Base-by-base conservation (phyloP, 2,329 filamentous ascomycete genomes). In the Cytospora leucostoma region DNA sequence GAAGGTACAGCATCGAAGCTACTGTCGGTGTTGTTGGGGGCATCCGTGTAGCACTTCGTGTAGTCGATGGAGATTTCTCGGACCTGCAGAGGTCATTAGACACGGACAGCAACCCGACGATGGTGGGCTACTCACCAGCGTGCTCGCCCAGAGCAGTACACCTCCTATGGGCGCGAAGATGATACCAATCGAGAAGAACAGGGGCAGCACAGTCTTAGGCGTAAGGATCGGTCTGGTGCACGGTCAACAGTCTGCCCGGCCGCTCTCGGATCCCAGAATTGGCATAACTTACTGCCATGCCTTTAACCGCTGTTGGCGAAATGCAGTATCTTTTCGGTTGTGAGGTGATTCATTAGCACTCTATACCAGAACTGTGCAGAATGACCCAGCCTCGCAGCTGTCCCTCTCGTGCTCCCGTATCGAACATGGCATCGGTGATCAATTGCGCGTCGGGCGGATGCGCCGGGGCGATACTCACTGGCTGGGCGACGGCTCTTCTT, bases 141-240 rank as follows among this genome's bases (percentile, higher is more conserved):
- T 83, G 77, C 91, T 97, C 37, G 93, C 93, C 78, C 89, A 97
- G 61, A 97, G 80, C 56, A 98, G 80, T 55, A 95, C 78, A 57
- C 92, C 94, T 50, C 94, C 94, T 68, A 98, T 93, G 61, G 94
- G 93, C 38, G 93, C 93, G 75, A 97, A 97, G 74, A 98, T 92
- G 70, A 97, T 84, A 65, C 92, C 93, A 71, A 97, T 88, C 57
- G 85, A 85, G 75, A 97, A 97, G 81, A 97, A 97, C 65, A 97
- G 85, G 66, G 93, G 93, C 38, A 96, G 81, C 40, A 96, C 92
- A 53, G 93, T 97, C 80, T 97, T 97, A 2, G 94, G 94, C 4
- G 94, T 98, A 58, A 97, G 82, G 73, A 98, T 97, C 44, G 94
- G 94, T 79, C 92, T 95, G 73, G 62, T 17, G 51, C 34, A n/a